Evolutionary conservation across 176 grass and related monocot genomes (phyloP).

Genomic region (Chloris gayana): DNA sequence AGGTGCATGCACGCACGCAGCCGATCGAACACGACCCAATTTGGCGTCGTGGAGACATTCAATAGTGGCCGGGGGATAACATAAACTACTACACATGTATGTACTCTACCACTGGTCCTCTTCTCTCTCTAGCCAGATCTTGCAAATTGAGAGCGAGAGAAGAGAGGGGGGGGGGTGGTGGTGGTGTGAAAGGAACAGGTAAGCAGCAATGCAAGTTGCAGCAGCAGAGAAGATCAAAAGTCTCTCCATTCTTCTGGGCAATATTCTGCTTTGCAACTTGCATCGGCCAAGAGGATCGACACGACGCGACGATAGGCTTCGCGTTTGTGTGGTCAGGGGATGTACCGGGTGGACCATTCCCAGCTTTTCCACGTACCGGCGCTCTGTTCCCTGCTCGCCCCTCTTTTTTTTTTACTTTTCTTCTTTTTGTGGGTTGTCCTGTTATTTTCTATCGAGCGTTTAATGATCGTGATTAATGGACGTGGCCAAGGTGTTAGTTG

Average conservation of each 20-base stretch:
- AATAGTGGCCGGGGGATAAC: conserved; percentile 35
- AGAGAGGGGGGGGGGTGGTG: no score
- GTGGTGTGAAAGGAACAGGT: not conserved
- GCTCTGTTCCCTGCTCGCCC: not conserved
- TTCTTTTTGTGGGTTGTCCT: not conserved
- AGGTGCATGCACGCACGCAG: conserved; percentile 32
- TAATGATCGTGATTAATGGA: not conserved
- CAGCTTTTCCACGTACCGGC: conserved; percentile 39
- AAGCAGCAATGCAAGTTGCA: not conserved
- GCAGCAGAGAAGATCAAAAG: not conserved
- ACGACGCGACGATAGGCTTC: conserved; percentile 16
- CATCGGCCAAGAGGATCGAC: not conserved
- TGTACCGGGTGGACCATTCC: conserved; percentile 11
- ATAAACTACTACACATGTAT: conserved; percentile 25
- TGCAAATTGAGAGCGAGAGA: no score
- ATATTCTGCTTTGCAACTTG: conserved; percentile 42
- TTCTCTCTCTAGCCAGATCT: not conserved
- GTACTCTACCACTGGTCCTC: not conserved
- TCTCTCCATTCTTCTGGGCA: not conserved
- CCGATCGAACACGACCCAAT: not conserved
- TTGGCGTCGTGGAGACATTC: conserved; percentile 23
- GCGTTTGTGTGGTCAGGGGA: conserved; percentile 24
- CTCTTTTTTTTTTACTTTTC: no score
- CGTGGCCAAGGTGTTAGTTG: not conserved
- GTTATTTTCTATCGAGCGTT: not conserved